These are phyloP conservation scores for Sporothrix globosa DNA, from an alignment of 2,329 filamentous ascomycete species.

Conservation along the genomic window DNA sequence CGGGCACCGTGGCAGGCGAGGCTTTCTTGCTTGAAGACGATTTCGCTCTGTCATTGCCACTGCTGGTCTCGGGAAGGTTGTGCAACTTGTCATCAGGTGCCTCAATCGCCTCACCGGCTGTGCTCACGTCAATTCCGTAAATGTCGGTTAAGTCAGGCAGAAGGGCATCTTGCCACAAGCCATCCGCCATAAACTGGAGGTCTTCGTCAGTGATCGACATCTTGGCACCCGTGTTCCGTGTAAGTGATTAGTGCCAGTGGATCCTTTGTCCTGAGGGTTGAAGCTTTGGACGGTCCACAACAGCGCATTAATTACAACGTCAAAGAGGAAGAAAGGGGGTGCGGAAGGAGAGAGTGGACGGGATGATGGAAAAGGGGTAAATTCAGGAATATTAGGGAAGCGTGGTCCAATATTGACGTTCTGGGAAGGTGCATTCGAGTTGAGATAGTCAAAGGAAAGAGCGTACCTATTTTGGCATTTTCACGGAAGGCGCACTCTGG, in stretches of 20 bases:
- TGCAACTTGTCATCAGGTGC: neutral
- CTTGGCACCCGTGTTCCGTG: neutral
- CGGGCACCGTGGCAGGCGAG: neutral
- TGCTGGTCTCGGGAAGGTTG: neutral
- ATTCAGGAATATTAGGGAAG: neutral
- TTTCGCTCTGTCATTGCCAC: neutral
- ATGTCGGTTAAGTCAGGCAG: constrained; percentile 15
- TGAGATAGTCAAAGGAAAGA: neutral
- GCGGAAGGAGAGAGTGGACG: neutral
- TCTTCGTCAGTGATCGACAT: constrained; percentile 31
- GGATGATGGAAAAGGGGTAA: neutral
- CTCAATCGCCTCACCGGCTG: neutral
- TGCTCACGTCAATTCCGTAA: neutral
- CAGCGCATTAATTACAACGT: neutral
- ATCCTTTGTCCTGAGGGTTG: neutral
- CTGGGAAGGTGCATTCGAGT: neutral
- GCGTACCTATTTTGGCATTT: neutral
- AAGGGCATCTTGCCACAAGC: constrained; percentile 24
- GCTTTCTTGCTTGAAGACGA: neutral
- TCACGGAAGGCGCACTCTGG: constrained; percentile 1
- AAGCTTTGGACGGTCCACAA: neutral
- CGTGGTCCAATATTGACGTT: neutral
- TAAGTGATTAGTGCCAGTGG: neutral
- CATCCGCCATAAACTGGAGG: constrained; percentile 26
- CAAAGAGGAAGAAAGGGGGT: neutral